phyloP scores from a whole-genome alignment of 1,284 basidiomycete species.

The Serendipita sp. region DNA sequence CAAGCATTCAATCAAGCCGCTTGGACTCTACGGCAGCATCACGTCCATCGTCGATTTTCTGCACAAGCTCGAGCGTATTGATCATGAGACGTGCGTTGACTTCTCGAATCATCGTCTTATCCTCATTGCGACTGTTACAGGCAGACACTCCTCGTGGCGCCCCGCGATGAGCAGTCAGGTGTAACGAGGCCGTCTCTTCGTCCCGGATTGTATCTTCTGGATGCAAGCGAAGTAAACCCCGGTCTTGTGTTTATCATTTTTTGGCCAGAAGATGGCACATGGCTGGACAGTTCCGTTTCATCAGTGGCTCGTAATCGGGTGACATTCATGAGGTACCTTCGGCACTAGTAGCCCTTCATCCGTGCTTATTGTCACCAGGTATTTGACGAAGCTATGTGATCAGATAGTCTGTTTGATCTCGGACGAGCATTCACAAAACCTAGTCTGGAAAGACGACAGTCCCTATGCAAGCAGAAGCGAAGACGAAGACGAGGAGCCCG shows the following conservation, averaged over 20 bases:
- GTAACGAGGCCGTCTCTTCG: conserved; percentile 24
- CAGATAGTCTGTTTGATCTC: conserved; percentile 37
- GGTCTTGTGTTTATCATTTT: conserved; percentile 32
- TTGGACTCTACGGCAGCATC: conserved; percentile 44
- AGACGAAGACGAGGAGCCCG: conserved; percentile 18
- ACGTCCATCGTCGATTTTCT: conserved; percentile 34
- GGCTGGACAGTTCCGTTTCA: conserved; percentile 34
- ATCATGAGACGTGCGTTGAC: conserved; percentile 23
- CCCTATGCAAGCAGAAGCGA: conserved; percentile 23
- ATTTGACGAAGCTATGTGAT: conserved; percentile 41
- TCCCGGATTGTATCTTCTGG: conserved; percentile 35
- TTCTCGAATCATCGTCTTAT: background rate
- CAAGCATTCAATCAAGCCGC: conserved; percentile 27
- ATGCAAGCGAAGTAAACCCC: background rate
- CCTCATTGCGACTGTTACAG: conserved; percentile 5
- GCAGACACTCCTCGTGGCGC: conserved; percentile 15
- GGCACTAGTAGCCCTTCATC: conserved; percentile 7
- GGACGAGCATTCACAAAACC: conserved; percentile 24
- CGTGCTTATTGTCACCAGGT: conserved; percentile 23
- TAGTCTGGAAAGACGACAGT: conserved; percentile 8
- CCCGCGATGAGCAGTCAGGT: conserved; percentile 15
- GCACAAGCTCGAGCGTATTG: conserved; percentile 21
- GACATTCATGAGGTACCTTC: conserved; percentile 42
- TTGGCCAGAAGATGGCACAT: conserved; percentile 48
- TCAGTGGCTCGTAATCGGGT: conserved; percentile 37